Conservation (phyloP, 805 yeast species). For the Spencermartinsiella europaea region DNA sequence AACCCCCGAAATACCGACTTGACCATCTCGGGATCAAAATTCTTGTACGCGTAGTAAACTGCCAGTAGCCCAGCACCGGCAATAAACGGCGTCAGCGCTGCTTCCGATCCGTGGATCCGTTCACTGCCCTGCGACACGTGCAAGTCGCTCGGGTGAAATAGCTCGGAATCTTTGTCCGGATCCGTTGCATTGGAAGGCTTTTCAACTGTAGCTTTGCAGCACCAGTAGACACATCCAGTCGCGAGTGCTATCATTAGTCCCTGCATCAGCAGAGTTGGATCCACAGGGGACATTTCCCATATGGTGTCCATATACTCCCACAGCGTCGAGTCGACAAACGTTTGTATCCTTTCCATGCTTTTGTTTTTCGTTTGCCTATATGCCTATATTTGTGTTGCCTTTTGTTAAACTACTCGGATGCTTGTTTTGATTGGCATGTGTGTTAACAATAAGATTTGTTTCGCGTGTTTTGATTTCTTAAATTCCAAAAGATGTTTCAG, state of each 20-base stretch:
- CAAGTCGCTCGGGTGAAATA: conserved; percentile 25
- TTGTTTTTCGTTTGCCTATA: too few relatives aligned
- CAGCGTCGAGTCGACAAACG: neutral
- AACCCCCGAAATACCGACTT: conserved; percentile 26
- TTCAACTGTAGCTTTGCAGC: conserved; percentile 20
- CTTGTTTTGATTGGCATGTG: too few relatives aligned
- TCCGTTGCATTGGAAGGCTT: conserved; percentile 23
- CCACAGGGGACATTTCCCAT: neutral
- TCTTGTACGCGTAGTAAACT: conserved; percentile 35
- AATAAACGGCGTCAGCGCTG: conserved; percentile 40
- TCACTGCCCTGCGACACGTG: conserved; percentile 7
- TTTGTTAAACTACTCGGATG: too few relatives aligned
- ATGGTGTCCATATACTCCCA: neutral
- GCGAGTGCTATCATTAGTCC: conserved; percentile 10
- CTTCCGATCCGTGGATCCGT: conserved; percentile 30
- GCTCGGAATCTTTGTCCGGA: conserved; percentile 21
- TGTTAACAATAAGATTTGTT: too few relatives aligned
- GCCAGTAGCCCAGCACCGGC: conserved; percentile 38
- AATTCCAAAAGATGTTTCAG: too few relatives aligned
- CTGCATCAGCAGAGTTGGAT: neutral
- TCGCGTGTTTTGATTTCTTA: too few relatives aligned
- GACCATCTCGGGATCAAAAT: conserved; percentile 32
- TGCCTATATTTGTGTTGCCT: too few relatives aligned
- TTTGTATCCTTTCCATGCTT: neutral
- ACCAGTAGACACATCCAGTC: conserved; percentile 16